A percentile compares a stretch with the other conserved stretches of the same genome.
Conservation (phyloP, 1,284 basidiomycete genomes). For the Trametes hirsuta region DNA sequence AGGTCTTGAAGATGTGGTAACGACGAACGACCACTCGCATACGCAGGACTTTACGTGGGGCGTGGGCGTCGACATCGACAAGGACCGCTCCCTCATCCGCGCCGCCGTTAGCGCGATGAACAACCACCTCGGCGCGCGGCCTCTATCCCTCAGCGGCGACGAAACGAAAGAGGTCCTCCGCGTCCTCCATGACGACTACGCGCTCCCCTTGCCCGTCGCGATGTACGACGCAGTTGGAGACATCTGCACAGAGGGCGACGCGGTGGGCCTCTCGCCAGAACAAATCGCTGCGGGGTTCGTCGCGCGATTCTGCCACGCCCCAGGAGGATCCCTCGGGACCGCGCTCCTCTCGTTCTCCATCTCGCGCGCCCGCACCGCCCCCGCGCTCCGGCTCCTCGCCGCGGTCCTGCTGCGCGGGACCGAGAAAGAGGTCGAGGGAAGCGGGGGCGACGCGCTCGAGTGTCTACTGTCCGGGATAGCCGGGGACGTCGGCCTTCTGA, state of each 20-base stretch:
- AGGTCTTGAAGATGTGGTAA: conserved; percentile 6
- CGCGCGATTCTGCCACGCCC: conserved; percentile 70
- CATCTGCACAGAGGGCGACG: conserved; percentile 1
- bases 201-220: conserved; percentile 68
- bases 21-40: conserved; percentile 35
- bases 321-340: conserved; percentile 50
- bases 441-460: conserved; percentile 93
- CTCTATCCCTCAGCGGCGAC: conserved; percentile 6
- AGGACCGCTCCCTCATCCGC: conserved; percentile 90
- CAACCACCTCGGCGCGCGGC: conserved; percentile 28
- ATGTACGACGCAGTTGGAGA: conserved; percentile 8
- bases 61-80: conserved; percentile 92
- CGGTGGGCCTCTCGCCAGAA: conserved; percentile 80
- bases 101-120: conserved; percentile 92
- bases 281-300: conserved; percentile 73
- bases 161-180: conserved; percentile 8
- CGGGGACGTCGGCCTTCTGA: conserved; percentile 69
- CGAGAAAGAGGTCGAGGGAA: conserved; percentile 61
- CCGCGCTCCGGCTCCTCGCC: conserved; percentile 59
- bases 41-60: conserved; percentile 86
- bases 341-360: conserved; percentile 60
- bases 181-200: conserved; percentile 63
- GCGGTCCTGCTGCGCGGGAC: conserved; percentile 74
- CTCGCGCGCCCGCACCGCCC: conserved; percentile 49
- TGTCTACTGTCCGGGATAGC: conserved; percentile 82